A percentile compares a stretch with the other conserved stretches of the same genome.
Evolutionary conservation across 768 basidiomycete species (phyloP).

Genomic region (Leccinum imitatum): DNA sequence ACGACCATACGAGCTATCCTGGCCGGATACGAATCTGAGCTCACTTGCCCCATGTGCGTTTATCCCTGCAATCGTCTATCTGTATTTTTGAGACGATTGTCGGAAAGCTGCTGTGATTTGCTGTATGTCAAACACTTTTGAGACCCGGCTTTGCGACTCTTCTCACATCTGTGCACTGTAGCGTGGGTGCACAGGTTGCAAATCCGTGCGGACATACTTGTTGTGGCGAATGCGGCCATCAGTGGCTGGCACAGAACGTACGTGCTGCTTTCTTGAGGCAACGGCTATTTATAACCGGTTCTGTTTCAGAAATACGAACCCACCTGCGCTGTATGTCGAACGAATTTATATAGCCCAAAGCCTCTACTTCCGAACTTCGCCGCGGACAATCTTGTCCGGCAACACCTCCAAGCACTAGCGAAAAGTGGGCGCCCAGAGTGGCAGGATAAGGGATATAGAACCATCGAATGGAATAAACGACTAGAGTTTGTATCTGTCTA

Average conservation of each 20-base stretch:
- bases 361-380: constrained; percentile 66
- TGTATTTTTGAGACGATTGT: background rate
- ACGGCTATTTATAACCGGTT: constrained; percentile 2
- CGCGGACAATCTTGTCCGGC: constrained; percentile 59
- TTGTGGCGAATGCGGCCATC: constrained; percentile 65
- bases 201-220: constrained; percentile 76
- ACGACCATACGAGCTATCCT: constrained; percentile 35
- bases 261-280: constrained; percentile 13
- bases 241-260: constrained; percentile 59
- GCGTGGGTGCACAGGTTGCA: constrained; percentile 58
- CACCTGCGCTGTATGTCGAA: constrained; percentile 62
- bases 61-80: background rate
- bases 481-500: constrained; percentile 45
- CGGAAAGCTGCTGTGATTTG: constrained; percentile 67
- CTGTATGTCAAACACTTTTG: constrained; percentile 45
- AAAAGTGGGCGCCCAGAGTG: constrained; percentile 51
- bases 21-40: constrained; percentile 57
- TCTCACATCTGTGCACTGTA: constrained; percentile 26
- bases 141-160: background rate
- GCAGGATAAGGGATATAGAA: constrained; percentile 46
- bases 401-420: constrained; percentile 51
- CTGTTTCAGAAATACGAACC: constrained; percentile 38
- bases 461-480: constrained; percentile 52
- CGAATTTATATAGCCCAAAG: constrained; percentile 35
- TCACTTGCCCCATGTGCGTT: constrained; percentile 72